Evolutionary conservation across 257 asterid genomes (phyloP).

Genomic region (Mitragyna speciosa): DNA sequence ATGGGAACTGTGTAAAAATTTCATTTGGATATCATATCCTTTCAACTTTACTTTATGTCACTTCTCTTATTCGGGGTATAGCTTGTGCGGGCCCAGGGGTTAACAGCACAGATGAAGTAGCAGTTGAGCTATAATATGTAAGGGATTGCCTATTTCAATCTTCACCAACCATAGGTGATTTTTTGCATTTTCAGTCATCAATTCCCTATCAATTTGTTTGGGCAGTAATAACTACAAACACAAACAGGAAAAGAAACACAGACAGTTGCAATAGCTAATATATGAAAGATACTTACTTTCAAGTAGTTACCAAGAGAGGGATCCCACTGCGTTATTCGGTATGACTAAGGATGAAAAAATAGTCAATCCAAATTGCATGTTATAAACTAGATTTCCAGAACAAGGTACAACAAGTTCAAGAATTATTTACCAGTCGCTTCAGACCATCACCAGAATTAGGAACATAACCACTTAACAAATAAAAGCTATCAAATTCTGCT

Average conservation of each 20-base stretch:
- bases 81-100: neutral
- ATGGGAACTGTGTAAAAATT: neutral
- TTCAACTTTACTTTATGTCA: neutral
- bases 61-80: no score
- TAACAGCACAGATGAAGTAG: neutral
- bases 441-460: constrained; percentile 98
- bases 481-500: constrained; percentile 73
- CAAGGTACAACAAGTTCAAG: neutral
- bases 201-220: neutral
- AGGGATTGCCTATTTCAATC: neutral
- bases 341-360: constrained; percentile 49
- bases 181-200: neutral
- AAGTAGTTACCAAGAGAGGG: constrained; percentile 76
- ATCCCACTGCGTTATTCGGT: constrained; percentile 85
- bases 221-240: neutral
- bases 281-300: constrained; percentile 56
- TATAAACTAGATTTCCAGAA: neutral
- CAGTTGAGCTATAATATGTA: neutral
- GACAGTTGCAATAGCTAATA: neutral
- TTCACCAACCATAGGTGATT: neutral
- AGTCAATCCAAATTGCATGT: neutral
- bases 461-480: constrained; percentile 70
- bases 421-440: constrained; percentile 66
- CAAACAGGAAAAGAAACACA: neutral
- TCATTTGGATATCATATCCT: neutral